These are phyloP conservation scores for Kuraishia molischiana DNA, from an alignment of 805 yeast species.

Conservation along the genomic window DNA sequence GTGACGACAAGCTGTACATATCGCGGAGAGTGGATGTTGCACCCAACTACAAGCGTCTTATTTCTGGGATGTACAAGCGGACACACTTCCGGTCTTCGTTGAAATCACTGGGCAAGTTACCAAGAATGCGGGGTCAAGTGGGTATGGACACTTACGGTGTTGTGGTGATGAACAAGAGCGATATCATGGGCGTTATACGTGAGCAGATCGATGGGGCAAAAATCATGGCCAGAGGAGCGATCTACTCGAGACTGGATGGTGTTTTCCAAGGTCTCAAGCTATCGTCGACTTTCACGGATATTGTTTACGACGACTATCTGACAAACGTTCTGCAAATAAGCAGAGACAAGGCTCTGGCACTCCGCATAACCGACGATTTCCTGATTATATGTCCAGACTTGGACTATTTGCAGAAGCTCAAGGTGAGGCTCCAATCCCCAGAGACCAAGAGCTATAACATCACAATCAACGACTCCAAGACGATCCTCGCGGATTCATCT, in stretches of 20 bases:
- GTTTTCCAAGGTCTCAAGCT: constrained; percentile 79
- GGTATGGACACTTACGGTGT: constrained; percentile 21
- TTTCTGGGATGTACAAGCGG: neutral
- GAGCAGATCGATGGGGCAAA: constrained; percentile 46
- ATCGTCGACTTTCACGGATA: constrained; percentile 66
- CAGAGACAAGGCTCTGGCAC: constrained; percentile 23
- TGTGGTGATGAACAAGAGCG: constrained; percentile 26
- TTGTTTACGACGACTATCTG: constrained; percentile 58
- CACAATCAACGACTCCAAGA: constrained; percentile 28
- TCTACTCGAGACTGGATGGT: constrained; percentile 50
- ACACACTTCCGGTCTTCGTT: neutral
- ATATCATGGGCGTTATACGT: constrained; percentile 34
- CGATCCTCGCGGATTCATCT: constrained; percentile 7
- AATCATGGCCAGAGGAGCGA: constrained; percentile 24
- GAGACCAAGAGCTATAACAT: constrained; percentile 31
- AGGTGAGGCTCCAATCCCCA: constrained; percentile 12
- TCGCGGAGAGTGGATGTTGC: neutral
- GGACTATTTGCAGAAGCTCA: constrained; percentile 19
- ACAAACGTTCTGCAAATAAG: constrained; percentile 20
- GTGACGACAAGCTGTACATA: neutral
- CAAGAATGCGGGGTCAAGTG: constrained; percentile 11
- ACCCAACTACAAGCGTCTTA: neutral
- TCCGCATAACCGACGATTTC: constrained; percentile 82
- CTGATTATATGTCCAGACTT: constrained; percentile 46
- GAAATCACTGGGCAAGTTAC: constrained; percentile 2